Base-by-base conservation (phyloP, 257 asterid species). In the Eustoma russellianum region DNA sequence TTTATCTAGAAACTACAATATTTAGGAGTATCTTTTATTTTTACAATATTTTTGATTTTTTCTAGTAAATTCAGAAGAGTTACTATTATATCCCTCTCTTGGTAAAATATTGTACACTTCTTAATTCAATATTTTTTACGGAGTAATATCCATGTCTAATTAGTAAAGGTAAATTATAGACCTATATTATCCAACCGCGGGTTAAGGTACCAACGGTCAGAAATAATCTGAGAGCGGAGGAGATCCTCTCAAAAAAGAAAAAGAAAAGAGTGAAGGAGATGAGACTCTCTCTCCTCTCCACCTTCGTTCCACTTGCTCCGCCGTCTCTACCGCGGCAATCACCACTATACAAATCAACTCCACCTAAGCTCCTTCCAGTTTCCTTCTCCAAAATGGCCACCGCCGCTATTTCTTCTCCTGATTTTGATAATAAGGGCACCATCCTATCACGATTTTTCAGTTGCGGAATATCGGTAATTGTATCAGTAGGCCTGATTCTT, bases 401-500 rank as follows among this genome's bases (percentile, higher is more conserved):
- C 38, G 11, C 24, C 18, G 12, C 55, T 48, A 15, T 12, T 33
- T 18, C 46, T 55, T 47, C 19, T 48, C 16, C 33, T 3, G 16
- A n/a, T 13, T 5, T 5, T 1, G 46, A 13, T 16, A 7, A 17
- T 19, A 8, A 5, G 2, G 33, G 40, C 60, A 41, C 46, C 33
- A 33, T 15, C 14, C 30, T 56, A 13, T 16, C 40, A 15, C 62
- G 62, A 49, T 55, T 41, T 46, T 43, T 67, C 24, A 12, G 63
- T 12, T 56, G 77, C 46, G 71, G 85, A 28, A 60, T 84, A 43
- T 79, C 95, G 33, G 33, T 75, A 12, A 70, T 85, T 33, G 80
- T 87, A 40, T 83, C 95, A 1, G 35, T 85, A 19, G 90, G 90
- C 41, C 60, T 91, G 61, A 59, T 82, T 44, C 66, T 57, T 55